phyloP scores from a whole-genome alignment of 306 rosid species.

The Acmispon strigosus region DNA sequence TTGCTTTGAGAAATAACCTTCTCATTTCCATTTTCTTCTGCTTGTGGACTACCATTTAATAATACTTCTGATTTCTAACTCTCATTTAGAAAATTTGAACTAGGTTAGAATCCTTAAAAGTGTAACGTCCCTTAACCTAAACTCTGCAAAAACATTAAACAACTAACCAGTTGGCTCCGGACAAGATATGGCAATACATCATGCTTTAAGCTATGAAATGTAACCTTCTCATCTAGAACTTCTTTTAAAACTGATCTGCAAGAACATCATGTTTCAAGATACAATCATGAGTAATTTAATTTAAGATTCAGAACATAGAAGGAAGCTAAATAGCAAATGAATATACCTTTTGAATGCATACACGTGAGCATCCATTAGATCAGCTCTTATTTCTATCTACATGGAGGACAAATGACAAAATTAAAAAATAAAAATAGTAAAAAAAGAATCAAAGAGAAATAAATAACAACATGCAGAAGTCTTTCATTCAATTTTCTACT shows the following conservation, averaged over 20 bases:
- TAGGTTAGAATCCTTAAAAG: slow-evolving; percentile 28
- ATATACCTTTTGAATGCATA: slow-evolving; percentile 88
- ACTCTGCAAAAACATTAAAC: slow-evolving; percentile 22
- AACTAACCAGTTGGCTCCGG: slow-evolving; percentile 91
- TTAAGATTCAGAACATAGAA: background rate
- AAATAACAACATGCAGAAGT: slow-evolving; percentile 4
- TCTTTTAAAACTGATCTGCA: slow-evolving; percentile 81
- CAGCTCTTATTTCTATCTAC: slow-evolving; percentile 91
- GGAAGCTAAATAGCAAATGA: slow-evolving; percentile 9
- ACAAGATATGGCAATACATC: slow-evolving; percentile 96
- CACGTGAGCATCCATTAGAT: slow-evolving; percentile 97
- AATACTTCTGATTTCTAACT: slow-evolving; percentile 71
- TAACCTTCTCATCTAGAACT: slow-evolving; percentile 64
- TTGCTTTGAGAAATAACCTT: slow-evolving; percentile 57
- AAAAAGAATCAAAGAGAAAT: background rate
- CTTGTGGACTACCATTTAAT: slow-evolving; percentile 49
- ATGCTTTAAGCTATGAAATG: slow-evolving; percentile 72
- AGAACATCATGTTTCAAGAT: slow-evolving; percentile 16
- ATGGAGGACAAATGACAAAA: slow-evolving; percentile 15
- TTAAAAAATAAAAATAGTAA: background rate
- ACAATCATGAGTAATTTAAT: background rate
- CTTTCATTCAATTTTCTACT: background rate
- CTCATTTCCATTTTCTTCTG: slow-evolving; percentile 72
- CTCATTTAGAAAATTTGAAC: slow-evolving; percentile 33
- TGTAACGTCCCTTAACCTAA: slow-evolving; percentile 1